A percentile compares a stretch with the other conserved stretches of the same genome.
These are phyloP conservation scores for Asterophora lycoperdoides DNA, from an alignment of 768 basidiomycete species.

Conservation along the genomic window DNA sequence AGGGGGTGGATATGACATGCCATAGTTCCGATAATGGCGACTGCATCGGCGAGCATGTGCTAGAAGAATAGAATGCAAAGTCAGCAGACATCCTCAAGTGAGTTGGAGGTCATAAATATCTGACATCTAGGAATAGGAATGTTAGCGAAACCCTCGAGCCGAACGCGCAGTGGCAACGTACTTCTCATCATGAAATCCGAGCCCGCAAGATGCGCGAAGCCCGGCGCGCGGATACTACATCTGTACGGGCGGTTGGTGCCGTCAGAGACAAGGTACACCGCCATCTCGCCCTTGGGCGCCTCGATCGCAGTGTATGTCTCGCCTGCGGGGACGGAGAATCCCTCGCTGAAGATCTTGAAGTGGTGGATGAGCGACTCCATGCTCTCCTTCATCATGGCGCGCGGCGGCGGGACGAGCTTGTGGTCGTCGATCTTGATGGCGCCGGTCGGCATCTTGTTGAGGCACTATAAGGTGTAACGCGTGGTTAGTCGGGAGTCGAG, in stretches of 20 bases:
- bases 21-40: constrained; percentile 98
- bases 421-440: constrained; percentile 95
- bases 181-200: constrained; percentile 98
- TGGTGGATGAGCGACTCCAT: constrained; percentile 99
- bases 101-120: constrained; percentile 15
- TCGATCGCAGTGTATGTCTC: constrained; percentile 98
- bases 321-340: constrained; percentile 92
- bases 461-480: constrained; percentile 48
- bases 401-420: constrained; percentile 93
- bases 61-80: constrained; percentile 23
- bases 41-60: constrained; percentile 93
- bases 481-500: background rate
- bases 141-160: background rate
- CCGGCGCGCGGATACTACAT: constrained; percentile 96
- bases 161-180: constrained; percentile 34
- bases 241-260: constrained; percentile 94
- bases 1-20: constrained; percentile 38
- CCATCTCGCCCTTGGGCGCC: constrained; percentile 99
- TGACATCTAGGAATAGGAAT: constrained; percentile 36
- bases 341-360: constrained; percentile 98
- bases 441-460: constrained; percentile 96
- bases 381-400: constrained; percentile 98
- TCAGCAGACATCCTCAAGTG: constrained; percentile 7
- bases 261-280: constrained; percentile 97
- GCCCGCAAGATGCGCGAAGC: constrained; percentile 93